Evolutionary conservation across 1,284 basidiomycete genomes (phyloP), one percentile per base, ranked within the genome.

Genomic region (Clitocybe nebularis): DNA sequence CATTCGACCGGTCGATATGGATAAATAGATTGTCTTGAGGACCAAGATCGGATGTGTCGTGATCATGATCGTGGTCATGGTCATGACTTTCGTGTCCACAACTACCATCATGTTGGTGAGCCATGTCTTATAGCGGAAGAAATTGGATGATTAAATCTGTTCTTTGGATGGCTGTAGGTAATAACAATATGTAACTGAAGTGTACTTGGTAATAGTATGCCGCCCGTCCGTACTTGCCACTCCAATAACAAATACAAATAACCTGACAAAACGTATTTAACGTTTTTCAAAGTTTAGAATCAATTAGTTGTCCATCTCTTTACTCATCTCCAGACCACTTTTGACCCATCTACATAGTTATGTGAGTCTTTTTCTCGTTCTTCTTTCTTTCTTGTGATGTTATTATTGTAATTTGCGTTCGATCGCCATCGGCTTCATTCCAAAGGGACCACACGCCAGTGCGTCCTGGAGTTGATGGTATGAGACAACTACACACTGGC

Each of bases 321-420:
- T 20, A 11, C 23, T 11, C n/a, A 5, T 7, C n/a, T n/a, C n/a
- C n/a, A 23, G 20, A n/a, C 10, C 26, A 19, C 3, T n/a, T 25
- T 33, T 9, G 24, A 26, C 7, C n/a, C 24, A 16, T 16, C 3
- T 13, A 4, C 14, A 8, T 11, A 24, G 8, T 19, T 30, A 30
- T 39, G 36, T 49, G 9, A 48, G 50, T 52, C 17, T 24, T 7
- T 17, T 40, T 34, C 45, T 35, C 41, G 23, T 49, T 39, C 28
- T 19, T 19, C 19, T 17, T 39, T 17, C 16, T 44, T 39, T 37
- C 51, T 35, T 38, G 67, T 74, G 82, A 84, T 86, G 82, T 53
- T 65, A 58, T 70, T 63, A 60, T 69, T 67, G 84, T 87, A 87
- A 87, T 87, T 87, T 87, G 84, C 84, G 84, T 86, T 87, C 82